Evolutionary conservation across 192 early-diverging fungal genomes (phyloP).

Genomic region (Linnemannia zychae): DNA sequence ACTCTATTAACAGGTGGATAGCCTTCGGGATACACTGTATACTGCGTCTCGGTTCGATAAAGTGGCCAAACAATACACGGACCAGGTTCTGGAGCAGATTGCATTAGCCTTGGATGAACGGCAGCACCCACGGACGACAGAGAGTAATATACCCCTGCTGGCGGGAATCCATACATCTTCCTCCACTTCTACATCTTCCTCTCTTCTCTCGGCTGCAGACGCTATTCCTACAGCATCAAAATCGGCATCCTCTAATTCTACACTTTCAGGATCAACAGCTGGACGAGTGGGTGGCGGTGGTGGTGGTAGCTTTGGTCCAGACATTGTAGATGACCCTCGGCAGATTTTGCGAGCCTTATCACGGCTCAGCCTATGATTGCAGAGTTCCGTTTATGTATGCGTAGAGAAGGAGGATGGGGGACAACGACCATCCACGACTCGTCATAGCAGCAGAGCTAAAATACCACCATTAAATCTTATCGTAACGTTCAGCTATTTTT

Average conservation of each 20-base stretch:
- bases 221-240: not conserved
- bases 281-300: not conserved
- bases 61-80: conserved; percentile 47
- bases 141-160: conserved; percentile 9
- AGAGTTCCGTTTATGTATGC: not conserved
- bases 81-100: conserved; percentile 50
- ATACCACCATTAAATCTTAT: not conserved
- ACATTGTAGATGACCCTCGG: conserved; percentile 39
- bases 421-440: not conserved
- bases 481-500: not conserved
- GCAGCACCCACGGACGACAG: conserved; percentile 30
- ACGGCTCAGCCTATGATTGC: conserved; percentile 35
- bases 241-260: not conserved
- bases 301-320: not conserved
- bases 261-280: too few relatives aligned
- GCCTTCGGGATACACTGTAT: conserved; percentile 44
- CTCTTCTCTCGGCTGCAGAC: not conserved
- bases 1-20: conserved; percentile 42
- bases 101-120: conserved; percentile 41
- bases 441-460: not conserved
- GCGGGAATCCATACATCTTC: not conserved
- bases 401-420: too few relatives aligned
- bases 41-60: conserved; percentile 45
- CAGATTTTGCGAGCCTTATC: conserved; percentile 51
- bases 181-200: conserved; percentile 10